Evolutionary conservation across 2,329 filamentous ascomycete species (phyloP).

Genomic region (Colletotrichum orchidophilum): DNA sequence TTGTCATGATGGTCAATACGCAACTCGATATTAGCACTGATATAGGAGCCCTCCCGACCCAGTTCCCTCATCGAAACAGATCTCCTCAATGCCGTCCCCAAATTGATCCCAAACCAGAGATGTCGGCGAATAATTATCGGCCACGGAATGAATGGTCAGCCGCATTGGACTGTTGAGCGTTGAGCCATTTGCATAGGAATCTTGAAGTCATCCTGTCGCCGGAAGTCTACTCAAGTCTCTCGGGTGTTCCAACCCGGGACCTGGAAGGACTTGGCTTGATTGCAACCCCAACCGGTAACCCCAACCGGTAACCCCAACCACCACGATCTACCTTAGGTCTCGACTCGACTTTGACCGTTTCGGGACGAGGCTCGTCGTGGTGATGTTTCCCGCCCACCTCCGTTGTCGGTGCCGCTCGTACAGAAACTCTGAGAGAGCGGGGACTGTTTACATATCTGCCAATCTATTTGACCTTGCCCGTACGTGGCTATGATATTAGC

Average conservation of each 20-base stretch:
- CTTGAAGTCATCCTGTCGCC: constrained; percentile 7
- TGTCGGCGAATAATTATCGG: neutral
- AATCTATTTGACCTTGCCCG: neutral
- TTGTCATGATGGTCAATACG: neutral
- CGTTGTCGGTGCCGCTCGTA: neutral
- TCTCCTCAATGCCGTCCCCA: neutral
- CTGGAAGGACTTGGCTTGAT: constrained; percentile 6
- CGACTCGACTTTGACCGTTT: constrained; percentile 5
- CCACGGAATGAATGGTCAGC: neutral
- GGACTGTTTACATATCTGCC: neutral
- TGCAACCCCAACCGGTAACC: neutral
- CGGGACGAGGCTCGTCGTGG: neutral
- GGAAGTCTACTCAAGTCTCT: constrained; percentile 7
- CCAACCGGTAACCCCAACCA: neutral
- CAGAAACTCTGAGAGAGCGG: neutral
- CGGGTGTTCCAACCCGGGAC: constrained; percentile 20
- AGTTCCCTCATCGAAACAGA: neutral
- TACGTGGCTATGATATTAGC: neutral
- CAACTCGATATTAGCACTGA: neutral
- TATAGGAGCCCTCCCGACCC: neutral
- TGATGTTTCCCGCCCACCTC: neutral
- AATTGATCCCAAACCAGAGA: neutral
- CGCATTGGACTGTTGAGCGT: neutral
- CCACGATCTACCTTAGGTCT: neutral
- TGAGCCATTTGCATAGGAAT: constrained; percentile 11